These are phyloP conservation scores for Jacaranda mimosifolia DNA, from an alignment of 257 asterid species.

Conservation along the genomic window DNA sequence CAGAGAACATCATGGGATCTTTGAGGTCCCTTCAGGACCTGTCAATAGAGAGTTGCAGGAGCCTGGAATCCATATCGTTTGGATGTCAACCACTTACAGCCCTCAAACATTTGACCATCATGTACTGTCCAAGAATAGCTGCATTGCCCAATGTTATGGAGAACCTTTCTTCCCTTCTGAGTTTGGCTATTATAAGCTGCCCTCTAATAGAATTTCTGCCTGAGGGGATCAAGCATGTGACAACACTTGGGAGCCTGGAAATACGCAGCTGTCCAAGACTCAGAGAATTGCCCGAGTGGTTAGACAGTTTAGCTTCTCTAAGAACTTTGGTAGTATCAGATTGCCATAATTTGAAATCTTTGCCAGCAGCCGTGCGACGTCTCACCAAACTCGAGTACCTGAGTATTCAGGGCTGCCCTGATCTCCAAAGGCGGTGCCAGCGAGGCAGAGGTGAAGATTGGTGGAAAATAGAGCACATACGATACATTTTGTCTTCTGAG, in stretches of 20 bases:
- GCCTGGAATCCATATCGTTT: slow-evolving; percentile 8
- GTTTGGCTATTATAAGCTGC: slow-evolving; percentile 26
- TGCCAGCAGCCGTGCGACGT: slow-evolving; percentile 14
- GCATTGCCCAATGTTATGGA: slow-evolving; percentile 13
- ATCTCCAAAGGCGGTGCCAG: slow-evolving; percentile 19
- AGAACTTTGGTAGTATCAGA: slow-evolving; percentile 27
- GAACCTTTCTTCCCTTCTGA: slow-evolving; percentile 25
- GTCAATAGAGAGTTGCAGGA: slow-evolving; percentile 38
- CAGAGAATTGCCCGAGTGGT: slow-evolving; percentile 29
- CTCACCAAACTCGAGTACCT: slow-evolving; percentile 25
- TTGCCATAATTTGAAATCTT: slow-evolving; percentile 12
- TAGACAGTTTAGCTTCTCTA: slow-evolving; percentile 20
- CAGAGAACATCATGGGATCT: slow-evolving; percentile 25
- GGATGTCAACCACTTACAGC: slow-evolving; percentile 20
- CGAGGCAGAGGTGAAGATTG: slow-evolving; percentile 27
- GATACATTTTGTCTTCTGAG: slow-evolving; percentile 8
- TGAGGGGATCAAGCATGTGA: slow-evolving; percentile 26
- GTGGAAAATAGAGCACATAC: slow-evolving; percentile 31
- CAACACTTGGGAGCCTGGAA: slow-evolving; percentile 24
- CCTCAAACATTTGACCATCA: slow-evolving; percentile 30
- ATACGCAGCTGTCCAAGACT: slow-evolving; percentile 20
- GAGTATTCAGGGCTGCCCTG: slow-evolving; percentile 23
- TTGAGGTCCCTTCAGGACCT: slow-evolving; percentile 35
- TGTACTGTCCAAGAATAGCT: slow-evolving; percentile 32
- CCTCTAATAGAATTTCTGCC: slow-evolving; percentile 27